phyloP scores from a whole-genome alignment of 2,329 filamentous ascomycete species.

The Didymella arachidicola region DNA sequence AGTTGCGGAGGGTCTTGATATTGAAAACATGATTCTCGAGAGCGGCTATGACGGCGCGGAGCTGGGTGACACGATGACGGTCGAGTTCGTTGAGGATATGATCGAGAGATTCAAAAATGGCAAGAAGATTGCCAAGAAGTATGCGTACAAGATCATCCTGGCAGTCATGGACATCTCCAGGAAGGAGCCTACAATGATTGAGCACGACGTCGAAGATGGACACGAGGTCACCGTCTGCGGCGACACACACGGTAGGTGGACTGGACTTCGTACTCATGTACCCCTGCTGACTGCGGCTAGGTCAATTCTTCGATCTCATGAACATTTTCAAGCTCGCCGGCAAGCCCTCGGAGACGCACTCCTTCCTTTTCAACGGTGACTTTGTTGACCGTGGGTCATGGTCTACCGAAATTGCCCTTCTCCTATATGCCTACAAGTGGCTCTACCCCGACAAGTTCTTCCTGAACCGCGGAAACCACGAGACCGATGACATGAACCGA shows the following conservation, averaged over 20 bases:
- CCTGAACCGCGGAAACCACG: constrained; percentile 97
- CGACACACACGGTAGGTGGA: constrained; percentile 83
- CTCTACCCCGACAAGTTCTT: constrained; percentile 86
- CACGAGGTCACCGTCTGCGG: constrained; percentile 91
- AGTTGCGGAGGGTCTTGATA: constrained; percentile 86
- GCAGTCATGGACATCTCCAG: constrained; percentile 89
- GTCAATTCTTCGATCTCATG: constrained; percentile 97
- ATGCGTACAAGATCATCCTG: constrained; percentile 94
- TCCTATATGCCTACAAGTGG: constrained; percentile 98
- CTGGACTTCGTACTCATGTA: background rate
- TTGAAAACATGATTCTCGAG: constrained; percentile 86
- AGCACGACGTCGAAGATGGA: constrained; percentile 80
- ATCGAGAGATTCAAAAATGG: constrained; percentile 86
- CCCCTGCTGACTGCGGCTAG: constrained; percentile 55
- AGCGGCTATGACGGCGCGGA: constrained; percentile 83
- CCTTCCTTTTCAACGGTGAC: constrained; percentile 97
- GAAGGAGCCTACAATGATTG: constrained; percentile 95
- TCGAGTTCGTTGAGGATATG: constrained; percentile 98
- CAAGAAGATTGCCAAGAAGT: constrained; percentile 95
- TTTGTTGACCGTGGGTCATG: constrained; percentile 98
- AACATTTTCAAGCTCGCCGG: constrained; percentile 95
- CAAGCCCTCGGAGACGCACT: constrained; percentile 81
- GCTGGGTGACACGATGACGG: constrained; percentile 84
- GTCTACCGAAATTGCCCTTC: constrained; percentile 94
- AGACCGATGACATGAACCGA: constrained; percentile 99